Percentiles rank a stretch among this genome's conserved stretches.
These are phyloP conservation scores for Chamaecyparis obtusa DNA, from an alignment of 75 land plant genomes.

Conservation along the genomic window DNA sequence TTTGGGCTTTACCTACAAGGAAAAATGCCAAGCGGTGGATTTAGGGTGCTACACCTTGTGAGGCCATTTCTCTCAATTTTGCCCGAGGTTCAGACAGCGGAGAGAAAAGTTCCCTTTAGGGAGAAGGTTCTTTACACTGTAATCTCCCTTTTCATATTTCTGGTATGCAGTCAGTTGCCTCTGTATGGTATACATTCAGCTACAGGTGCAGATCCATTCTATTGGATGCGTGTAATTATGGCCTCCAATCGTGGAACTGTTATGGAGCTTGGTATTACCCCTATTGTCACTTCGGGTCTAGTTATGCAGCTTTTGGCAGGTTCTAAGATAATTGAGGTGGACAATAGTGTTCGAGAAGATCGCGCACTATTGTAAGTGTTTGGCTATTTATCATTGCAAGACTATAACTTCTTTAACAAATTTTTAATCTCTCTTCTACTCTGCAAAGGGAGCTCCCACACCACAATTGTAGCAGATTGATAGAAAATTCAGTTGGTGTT, in stretches of 20 bases:
- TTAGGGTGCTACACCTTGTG: conserved; percentile 73
- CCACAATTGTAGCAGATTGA: neutral
- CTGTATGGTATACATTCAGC: conserved; percentile 82
- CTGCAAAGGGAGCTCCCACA: neutral
- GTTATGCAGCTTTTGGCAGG: conserved; percentile 81
- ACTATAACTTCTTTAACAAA: neutral
- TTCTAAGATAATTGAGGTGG: conserved; percentile 76
- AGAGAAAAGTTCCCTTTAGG: conserved; percentile 72
- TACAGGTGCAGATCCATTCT: conserved; percentile 80
- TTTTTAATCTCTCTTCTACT: neutral
- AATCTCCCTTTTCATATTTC: conserved; percentile 64
- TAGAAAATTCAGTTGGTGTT: neutral
- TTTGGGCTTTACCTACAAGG: neutral
- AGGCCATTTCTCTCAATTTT: conserved; percentile 69
- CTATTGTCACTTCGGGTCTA: conserved; percentile 72
- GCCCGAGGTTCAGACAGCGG: conserved; percentile 74
- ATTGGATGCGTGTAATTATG: conserved; percentile 85
- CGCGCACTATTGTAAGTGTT: conserved; percentile 69
- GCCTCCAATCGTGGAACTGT: conserved; percentile 79
- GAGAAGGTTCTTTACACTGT: conserved; percentile 83
- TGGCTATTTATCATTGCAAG: neutral
- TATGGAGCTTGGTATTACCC: conserved; percentile 82
- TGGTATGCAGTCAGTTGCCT: conserved; percentile 84
- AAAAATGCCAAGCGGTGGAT: conserved; percentile 41
- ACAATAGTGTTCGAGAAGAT: conserved; percentile 77